Conservation (phyloP, 768 basidiomycete genomes). For the Tulasnella sp. region DNA sequence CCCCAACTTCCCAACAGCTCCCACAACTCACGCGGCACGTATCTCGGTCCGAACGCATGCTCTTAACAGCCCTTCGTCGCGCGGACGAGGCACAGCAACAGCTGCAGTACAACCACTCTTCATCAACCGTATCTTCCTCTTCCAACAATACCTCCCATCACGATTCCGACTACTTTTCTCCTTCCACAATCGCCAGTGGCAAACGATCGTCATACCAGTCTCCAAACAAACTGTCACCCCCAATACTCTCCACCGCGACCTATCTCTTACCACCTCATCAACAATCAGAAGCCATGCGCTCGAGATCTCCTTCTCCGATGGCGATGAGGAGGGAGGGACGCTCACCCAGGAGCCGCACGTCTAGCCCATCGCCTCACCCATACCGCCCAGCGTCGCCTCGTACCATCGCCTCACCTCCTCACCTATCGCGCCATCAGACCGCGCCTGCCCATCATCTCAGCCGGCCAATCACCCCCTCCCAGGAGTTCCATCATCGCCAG, state of each 20-base stretch:
- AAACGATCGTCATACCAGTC: conserved; percentile 6
- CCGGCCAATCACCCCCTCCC: conserved; percentile 10
- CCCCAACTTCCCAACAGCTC: neutral
- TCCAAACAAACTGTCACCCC: neutral
- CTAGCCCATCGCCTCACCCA: conserved; percentile 14
- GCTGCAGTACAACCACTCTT: neutral
- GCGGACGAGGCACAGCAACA: conserved; percentile 7
- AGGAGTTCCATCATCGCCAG: conserved; percentile 1
- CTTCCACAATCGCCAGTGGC: neutral
- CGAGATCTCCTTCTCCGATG: conserved; percentile 6
- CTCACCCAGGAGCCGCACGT: conserved; percentile 5
- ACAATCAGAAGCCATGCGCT: too few species aligned
- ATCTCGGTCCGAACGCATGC: conserved; percentile 11
- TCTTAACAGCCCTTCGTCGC: conserved; percentile 2
- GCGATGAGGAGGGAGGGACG: neutral
- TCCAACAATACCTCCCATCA: neutral
- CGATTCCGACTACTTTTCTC: conserved; percentile 13
- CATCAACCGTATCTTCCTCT: too few species aligned
- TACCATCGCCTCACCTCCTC: neutral
- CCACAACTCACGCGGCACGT: conserved; percentile 6
- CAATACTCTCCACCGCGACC: conserved; percentile 6
- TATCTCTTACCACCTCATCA: neutral
- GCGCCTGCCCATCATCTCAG: conserved; percentile 6
- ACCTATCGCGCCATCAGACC: conserved; percentile 8
- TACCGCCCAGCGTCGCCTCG: conserved; percentile 13